These are phyloP conservation scores for Cardamine occulta DNA, from an alignment of 345 rosid species.

Conservation along the genomic window DNA sequence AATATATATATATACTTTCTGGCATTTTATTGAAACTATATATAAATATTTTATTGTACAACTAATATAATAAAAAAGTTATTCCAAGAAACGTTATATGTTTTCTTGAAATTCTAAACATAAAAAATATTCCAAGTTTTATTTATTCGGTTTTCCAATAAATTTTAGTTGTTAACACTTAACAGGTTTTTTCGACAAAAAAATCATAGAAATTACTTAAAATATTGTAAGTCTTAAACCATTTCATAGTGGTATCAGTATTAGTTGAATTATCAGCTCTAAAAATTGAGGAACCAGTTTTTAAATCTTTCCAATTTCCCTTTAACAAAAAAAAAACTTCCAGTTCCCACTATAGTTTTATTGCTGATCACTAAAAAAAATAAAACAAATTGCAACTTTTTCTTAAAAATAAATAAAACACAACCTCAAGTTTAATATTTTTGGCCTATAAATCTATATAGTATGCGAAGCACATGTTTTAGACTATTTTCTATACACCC, in stretches of 20 bases:
- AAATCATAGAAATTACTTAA: no score
- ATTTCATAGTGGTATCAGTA: no score
- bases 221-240: no score
- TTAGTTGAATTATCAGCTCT: not conserved
- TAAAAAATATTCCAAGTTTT: not conserved
- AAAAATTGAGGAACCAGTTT: not conserved
- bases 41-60: not conserved
- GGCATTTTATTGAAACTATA: no score
- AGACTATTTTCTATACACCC: no score
- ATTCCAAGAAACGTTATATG: not conserved
- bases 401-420: not conserved
- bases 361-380: not conserved
- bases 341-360: not conserved
- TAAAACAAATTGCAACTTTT: not conserved
- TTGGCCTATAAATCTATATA: not conserved
- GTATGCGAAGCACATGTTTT: no score
- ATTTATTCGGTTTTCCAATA: not conserved
- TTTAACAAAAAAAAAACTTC: no score
- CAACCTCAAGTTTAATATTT: no score
- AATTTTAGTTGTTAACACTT: no score
- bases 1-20: no score
- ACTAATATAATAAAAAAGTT: no score
- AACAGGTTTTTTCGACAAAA: no score
- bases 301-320: not conserved
- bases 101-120: not conserved